These are phyloP conservation scores for Globisporangium paddicum DNA, from an alignment of 352 stramenopile genomes.

Conservation along the genomic window DNA sequence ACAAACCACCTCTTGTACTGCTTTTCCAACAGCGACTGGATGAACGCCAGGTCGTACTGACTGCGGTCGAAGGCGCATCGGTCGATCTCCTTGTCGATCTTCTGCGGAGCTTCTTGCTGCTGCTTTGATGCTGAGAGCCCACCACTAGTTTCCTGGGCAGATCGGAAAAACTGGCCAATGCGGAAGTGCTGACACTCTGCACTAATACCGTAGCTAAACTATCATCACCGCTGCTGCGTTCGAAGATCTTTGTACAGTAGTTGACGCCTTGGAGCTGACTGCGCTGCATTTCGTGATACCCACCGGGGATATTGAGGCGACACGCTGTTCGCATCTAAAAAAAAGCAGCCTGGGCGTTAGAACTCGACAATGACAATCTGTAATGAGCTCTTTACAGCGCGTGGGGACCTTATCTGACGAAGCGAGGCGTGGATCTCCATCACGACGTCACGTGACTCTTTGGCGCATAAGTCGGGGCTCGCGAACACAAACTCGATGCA, in stretches of 20 bases:
- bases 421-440: neutral
- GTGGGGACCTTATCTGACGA: neutral
- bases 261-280: slow-evolving; percentile 26
- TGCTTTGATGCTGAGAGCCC: neutral
- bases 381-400: neutral
- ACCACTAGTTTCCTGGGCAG: slow-evolving; percentile 15
- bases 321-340: slow-evolving; percentile 38
- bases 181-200: slow-evolving; percentile 37
- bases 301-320: slow-evolving; percentile 59
- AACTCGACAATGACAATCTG: neutral
- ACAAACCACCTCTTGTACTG: too few species aligned
- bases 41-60: slow-evolving; percentile 51
- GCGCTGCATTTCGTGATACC: slow-evolving; percentile 60
- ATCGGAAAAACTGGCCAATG: slow-evolving; percentile 42
- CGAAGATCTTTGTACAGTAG: slow-evolving; percentile 43
- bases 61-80: slow-evolving; percentile 59
- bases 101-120: slow-evolving; percentile 7
- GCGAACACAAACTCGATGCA: slow-evolving; percentile 22
- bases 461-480: slow-evolving; percentile 8
- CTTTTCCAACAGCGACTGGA: slow-evolving; percentile 24
- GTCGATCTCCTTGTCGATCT: slow-evolving; percentile 44
- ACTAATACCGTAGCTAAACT: neutral
- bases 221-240: slow-evolving; percentile 1
- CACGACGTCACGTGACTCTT: neutral
- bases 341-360: neutral